These are phyloP conservation scores for Incumbomyces lentus DNA, from an alignment of 2,329 filamentous ascomycete genomes.

Conservation along the genomic window DNA sequence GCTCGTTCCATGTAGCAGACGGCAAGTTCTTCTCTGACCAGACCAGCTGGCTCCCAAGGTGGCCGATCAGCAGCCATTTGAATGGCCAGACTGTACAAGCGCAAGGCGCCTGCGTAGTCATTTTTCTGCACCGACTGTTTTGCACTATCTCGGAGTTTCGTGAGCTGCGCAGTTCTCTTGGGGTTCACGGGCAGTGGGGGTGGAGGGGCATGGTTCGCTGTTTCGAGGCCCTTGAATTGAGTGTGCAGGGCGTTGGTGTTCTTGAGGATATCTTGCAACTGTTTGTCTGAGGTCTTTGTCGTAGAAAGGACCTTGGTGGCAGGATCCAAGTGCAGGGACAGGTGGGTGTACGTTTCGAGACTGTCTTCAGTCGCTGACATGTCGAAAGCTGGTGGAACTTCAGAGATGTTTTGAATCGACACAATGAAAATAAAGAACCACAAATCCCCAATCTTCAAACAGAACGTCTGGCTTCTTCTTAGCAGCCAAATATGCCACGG, in stretches of 20 bases:
- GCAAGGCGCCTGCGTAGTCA: conserved; percentile 62
- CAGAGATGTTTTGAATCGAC: too few relatives aligned
- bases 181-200: conserved; percentile 86
- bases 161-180: conserved; percentile 77
- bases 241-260: conserved; percentile 72
- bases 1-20: conserved; percentile 76
- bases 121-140: conserved; percentile 74
- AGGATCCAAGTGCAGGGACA: conserved; percentile 74
- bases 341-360: conserved; percentile 55
- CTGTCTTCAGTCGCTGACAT: conserved; percentile 20
- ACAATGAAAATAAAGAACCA: too few relatives aligned
- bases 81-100: conserved; percentile 74
- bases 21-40: conserved; percentile 76
- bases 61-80: conserved; percentile 79
- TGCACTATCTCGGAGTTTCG: conserved; percentile 80
- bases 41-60: conserved; percentile 72
- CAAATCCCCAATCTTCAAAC: too few relatives aligned
- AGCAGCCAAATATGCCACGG: too few relatives aligned
- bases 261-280: conserved; percentile 55
- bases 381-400: neutral
- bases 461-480: too few relatives aligned
- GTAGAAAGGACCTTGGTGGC: conserved; percentile 62
- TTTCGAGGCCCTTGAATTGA: conserved; percentile 55
- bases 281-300: conserved; percentile 33
- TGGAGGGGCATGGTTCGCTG: conserved; percentile 59